phyloP scores from a whole-genome alignment of 108 stramenopile species.

The Skeletonema tropicum region DNA sequence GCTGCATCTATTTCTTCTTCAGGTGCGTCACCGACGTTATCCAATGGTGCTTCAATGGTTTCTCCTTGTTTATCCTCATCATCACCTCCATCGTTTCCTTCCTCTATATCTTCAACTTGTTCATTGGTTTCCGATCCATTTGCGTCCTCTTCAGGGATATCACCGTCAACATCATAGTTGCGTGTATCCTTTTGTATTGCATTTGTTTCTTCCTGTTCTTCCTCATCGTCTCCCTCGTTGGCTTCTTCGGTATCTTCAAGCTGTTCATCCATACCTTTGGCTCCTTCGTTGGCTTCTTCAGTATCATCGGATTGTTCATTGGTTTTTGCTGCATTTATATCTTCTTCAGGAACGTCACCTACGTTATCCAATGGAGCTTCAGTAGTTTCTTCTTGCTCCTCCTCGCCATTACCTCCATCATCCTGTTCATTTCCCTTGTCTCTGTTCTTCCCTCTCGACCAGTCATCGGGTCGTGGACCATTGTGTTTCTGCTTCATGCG shows the following conservation, averaged over 20 bases:
- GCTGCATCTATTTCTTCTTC: background rate
- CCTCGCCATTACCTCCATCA: background rate
- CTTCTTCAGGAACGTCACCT: background rate
- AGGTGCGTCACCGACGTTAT: no score
- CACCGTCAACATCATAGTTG: no score
- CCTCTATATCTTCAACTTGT: no score
- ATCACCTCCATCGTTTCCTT: no score
- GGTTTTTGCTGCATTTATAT: background rate
- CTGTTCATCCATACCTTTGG: no score
- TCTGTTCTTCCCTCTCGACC: background rate
- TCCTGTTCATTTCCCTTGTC: background rate
- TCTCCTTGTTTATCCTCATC: background rate
- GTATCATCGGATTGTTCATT: no score
- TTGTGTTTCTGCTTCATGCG: slow-evolving; percentile 3
- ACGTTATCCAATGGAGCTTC: background rate
- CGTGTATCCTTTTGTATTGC: no score
- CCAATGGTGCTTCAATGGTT: no score
- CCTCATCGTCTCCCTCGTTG: background rate
- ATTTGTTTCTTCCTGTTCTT: background rate
- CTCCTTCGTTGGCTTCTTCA: no score
- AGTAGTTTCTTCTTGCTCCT: background rate
- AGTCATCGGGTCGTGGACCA: background rate
- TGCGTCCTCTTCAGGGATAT: background rate
- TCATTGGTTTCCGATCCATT: no score
- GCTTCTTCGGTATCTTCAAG: no score